Base-by-base conservation (phyloP, 75 land plant genomes). In the Pinus tabuliformis region DNA sequence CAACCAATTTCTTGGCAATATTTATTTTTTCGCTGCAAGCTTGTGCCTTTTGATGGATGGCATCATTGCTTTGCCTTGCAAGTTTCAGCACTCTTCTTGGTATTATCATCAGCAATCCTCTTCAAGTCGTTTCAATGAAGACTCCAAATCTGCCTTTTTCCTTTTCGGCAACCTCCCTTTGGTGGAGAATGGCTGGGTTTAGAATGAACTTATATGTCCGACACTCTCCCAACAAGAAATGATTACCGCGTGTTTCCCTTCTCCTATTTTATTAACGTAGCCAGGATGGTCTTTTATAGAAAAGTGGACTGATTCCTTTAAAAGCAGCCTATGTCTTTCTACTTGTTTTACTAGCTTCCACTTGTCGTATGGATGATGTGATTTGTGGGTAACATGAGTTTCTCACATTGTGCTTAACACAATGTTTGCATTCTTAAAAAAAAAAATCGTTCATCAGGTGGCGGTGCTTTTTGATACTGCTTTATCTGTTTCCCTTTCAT, bases 71-170 rank as follows among this genome's bases (percentile, higher is more conserved):
- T 59, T n/a, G 61, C 61, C 20, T 59, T 59, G 6, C 1, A 20
- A 74, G 61, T n/a, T 76, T 93, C 90, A 39, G 89, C 91, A 4
- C 87, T 86, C 81, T 89, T 86, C 87, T 83, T 84, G 45, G 85
- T 83, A 6, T 91, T 85, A 74, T 92, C 93, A 65, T 82, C 88
- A 8, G 89, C 80, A 22, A 89, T 56, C 11, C 65, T 86, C 78
- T 87, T 90, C 71, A 92, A 78, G 6, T 95, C 85, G 28, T 76
- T 76, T n/a, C n/a, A n/a, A n/a, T n/a, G n/a, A n/a, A n/a, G n/a
- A n/a, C 59, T 87, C 84, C 56, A 85, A 63, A 5, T 92, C 93
- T 8, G 81, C 78, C 49, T n/a, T 83, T 89, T 18, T 86, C 59
- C 6, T 75, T 78, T 78, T 93, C 92, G 75, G 83, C 85, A 12